These are phyloP conservation scores for Phaeotremella fagi DNA, from an alignment of 768 basidiomycete species.

Conservation along the genomic window DNA sequence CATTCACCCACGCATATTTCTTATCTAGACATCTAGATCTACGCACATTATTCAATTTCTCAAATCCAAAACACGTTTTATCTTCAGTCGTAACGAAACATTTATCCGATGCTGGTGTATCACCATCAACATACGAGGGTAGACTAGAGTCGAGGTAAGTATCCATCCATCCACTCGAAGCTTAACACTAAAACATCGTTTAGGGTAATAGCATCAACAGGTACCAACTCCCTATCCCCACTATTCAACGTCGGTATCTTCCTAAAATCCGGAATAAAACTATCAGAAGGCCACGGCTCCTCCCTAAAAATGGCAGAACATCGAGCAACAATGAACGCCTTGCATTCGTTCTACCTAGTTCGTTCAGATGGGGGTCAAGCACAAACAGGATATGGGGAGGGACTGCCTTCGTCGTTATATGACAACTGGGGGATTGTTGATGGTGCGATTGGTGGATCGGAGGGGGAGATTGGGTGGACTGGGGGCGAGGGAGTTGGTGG, in stretches of 20 bases:
- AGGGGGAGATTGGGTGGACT: background rate
- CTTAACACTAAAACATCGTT: background rate
- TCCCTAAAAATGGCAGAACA: conserved; percentile 93
- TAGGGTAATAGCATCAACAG: conserved; percentile 87
- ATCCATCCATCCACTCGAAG: background rate
- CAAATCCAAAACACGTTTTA: conserved; percentile 73
- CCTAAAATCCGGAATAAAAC: conserved; percentile 66
- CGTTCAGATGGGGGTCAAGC: conserved; percentile 34
- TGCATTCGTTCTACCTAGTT: conserved; percentile 38
- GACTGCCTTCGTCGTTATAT: conserved; percentile 3
- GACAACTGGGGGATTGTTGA: background rate
- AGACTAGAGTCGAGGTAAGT: conserved; percentile 55
- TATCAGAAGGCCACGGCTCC: conserved; percentile 91
- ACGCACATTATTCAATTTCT: conserved; percentile 70
- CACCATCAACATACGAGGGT: conserved; percentile 5
- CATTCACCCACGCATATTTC: conserved; percentile 85
- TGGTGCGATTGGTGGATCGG: background rate
- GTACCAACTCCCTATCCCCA: conserved; percentile 82
- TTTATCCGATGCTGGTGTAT: conserved; percentile 57
- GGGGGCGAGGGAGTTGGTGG: background rate
- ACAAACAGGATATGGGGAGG: conserved; percentile 23
- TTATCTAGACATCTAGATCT: conserved; percentile 79
- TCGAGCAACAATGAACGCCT: conserved; percentile 56
- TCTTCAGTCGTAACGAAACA: conserved; percentile 66
- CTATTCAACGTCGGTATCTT: conserved; percentile 95